Evolutionary conservation across 495 filamentous ascomycete species (phyloP).

Genomic region (Lepidopterella palustris): DNA sequence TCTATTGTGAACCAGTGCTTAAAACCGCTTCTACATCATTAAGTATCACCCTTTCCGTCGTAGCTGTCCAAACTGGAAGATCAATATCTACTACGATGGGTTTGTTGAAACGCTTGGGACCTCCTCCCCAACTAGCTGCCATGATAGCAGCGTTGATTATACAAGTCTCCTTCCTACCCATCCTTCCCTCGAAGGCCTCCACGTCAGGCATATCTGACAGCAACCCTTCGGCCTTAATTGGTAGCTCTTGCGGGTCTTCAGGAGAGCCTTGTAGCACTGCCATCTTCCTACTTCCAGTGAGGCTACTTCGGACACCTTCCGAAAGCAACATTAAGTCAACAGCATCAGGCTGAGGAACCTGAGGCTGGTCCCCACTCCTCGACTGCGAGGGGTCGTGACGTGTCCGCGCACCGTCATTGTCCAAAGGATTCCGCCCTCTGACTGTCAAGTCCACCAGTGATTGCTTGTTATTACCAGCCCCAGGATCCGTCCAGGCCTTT

Average conservation of each 20-base stretch:
- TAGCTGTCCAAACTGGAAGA: constrained; percentile 47
- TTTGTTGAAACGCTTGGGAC: constrained; percentile 58
- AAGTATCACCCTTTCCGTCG: background rate
- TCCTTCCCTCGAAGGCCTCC: constrained; percentile 32
- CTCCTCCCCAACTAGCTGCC: constrained; percentile 51
- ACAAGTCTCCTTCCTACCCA: constrained; percentile 57
- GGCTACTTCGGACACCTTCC: constrained; percentile 6
- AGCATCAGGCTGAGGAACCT: constrained; percentile 10
- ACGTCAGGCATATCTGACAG: constrained; percentile 27
- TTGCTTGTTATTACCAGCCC: constrained; percentile 50
- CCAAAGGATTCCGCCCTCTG: constrained; percentile 40
- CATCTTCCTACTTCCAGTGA: constrained; percentile 6
- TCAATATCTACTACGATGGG: constrained; percentile 74
- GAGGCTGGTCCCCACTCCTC: constrained; percentile 20
- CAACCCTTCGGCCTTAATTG: constrained; percentile 16
- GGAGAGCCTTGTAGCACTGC: constrained; percentile 12
- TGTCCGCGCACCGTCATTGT: constrained; percentile 37
- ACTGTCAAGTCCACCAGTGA: constrained; percentile 52
- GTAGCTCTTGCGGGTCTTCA: constrained; percentile 3
- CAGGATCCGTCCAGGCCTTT: constrained; percentile 42
- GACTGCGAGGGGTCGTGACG: constrained; percentile 16
- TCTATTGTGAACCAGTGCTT: background rate
- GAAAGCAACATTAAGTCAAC: constrained; percentile 18
- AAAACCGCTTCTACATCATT: background rate
- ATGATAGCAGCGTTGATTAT: constrained; percentile 71